These are phyloP conservation scores for Trichoderma oligosporum DNA, from an alignment of 2,329 filamentous ascomycete genomes.

Conservation along the genomic window DNA sequence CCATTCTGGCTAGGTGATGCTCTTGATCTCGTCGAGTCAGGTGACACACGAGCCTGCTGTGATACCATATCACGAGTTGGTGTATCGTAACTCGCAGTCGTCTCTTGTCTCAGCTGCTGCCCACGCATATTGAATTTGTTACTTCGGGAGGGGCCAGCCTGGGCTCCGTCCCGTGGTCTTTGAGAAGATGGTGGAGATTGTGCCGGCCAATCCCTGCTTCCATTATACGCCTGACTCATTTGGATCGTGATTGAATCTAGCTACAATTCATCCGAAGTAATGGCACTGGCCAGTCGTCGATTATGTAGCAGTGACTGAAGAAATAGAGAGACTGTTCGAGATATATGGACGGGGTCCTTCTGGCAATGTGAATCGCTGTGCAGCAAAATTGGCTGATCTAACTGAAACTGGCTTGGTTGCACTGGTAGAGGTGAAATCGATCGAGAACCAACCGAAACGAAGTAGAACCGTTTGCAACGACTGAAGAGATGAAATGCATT, in stretches of 20 bases:
- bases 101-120: slow-evolving; percentile 27
- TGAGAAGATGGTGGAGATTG: slow-evolving; percentile 47
- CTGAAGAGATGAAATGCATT: slow-evolving; percentile 1
- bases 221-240: slow-evolving; percentile 57
- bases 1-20: slow-evolving; percentile 24
- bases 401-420: slow-evolving; percentile 14
- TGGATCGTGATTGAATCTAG: slow-evolving; percentile 28
- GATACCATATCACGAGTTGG: not conserved
- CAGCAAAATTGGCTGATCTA: not conserved
- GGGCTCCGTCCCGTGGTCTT: slow-evolving; percentile 52
- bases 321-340: not conserved
- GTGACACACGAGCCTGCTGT: not conserved
- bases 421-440: slow-evolving; percentile 5
- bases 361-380: not conserved
- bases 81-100: slow-evolving; percentile 13
- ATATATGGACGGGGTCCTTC: not conserved
- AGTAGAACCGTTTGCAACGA: slow-evolving; percentile 1
- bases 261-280: not conserved
- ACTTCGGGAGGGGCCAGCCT: slow-evolving; percentile 35
- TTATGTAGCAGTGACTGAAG: not conserved
- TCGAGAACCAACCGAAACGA: not conserved
- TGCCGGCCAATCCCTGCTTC: slow-evolving; percentile 48
- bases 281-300: not conserved
- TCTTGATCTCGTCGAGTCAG: slow-evolving; percentile 5
- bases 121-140: slow-evolving; percentile 7